These are phyloP conservation scores for Discostella stelligera DNA, from an alignment of 352 stramenopile species.

Conservation along the genomic window DNA sequence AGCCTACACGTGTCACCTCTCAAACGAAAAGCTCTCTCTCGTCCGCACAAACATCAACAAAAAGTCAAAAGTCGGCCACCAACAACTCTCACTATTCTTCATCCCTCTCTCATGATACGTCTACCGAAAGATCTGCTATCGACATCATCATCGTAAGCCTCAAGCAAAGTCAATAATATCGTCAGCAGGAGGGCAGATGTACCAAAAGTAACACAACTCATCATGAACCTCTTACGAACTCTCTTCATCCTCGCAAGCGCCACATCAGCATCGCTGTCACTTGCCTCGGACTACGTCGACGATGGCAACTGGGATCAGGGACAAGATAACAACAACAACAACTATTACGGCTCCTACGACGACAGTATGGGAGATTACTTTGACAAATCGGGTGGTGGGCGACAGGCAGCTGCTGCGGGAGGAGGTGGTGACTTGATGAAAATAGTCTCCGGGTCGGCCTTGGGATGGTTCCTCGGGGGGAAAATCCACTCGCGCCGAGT, in stretches of 20 bases:
- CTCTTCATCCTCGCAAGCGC: conserved; percentile 36
- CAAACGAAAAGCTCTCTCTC: too few relatives aligned
- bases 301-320: conserved; percentile 42
- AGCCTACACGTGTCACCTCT: too few relatives aligned
- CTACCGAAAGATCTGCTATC: too few relatives aligned
- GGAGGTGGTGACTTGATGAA: conserved; percentile 38
- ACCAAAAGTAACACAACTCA: conserved; percentile 12
- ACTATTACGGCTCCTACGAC: conserved; percentile 51
- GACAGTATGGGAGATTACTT: conserved; percentile 61
- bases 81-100: background rate
- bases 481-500: conserved; percentile 53
- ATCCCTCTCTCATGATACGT: too few relatives aligned
- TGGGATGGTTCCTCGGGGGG: conserved; percentile 52
- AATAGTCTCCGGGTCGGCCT: conserved; percentile 21
- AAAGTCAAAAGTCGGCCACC: too few relatives aligned
- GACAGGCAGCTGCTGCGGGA: background rate
- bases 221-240: conserved; percentile 48
- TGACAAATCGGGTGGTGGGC: conserved; percentile 25
- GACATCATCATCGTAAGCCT: conserved; percentile 2
- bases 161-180: background rate
- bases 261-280: conserved; percentile 17
- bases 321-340: conserved; percentile 4
- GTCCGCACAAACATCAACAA: too few relatives aligned
- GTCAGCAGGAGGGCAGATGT: background rate
- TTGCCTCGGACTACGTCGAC: conserved; percentile 35